Conservation (phyloP, 352 stramenopile genomes). For the Globisporangium radiosum region DNA sequence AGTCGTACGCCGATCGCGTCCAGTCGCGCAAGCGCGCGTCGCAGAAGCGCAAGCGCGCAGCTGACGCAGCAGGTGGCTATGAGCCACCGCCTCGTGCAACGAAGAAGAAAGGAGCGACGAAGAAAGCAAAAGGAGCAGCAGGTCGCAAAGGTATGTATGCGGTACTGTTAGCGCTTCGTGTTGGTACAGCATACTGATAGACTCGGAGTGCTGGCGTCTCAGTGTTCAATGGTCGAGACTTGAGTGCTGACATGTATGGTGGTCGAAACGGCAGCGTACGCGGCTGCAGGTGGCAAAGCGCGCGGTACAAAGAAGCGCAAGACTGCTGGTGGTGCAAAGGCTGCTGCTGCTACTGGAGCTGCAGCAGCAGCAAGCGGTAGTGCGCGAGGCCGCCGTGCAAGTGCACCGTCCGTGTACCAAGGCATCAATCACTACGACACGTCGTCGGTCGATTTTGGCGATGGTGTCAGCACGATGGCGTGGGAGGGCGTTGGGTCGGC, state of each 20-base stretch:
- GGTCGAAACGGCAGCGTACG: neutral
- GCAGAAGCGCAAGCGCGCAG: conserved; percentile 12
- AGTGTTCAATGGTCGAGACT: neutral
- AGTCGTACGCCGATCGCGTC: conserved; percentile 54
- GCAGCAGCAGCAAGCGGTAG: neutral
- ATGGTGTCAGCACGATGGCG: conserved; percentile 55
- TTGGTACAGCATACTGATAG: no score
- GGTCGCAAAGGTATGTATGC: conserved; percentile 5
- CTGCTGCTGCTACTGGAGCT: neutral
- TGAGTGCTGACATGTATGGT: no score
- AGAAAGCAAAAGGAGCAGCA: conserved; percentile 1
- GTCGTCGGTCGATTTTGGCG: conserved; percentile 31
- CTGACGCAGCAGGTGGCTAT: conserved; percentile 8
- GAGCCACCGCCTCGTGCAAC: neutral
- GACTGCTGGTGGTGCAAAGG: neutral
- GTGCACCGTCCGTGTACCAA: conserved; percentile 15
- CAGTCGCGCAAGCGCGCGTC: conserved; percentile 39
- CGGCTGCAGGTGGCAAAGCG: conserved; percentile 1
- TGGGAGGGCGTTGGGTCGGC: conserved; percentile 69
- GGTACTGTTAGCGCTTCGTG: neutral
- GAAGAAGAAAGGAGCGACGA: conserved; percentile 14
- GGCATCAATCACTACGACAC: conserved; percentile 60
- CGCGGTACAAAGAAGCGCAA: conserved; percentile 10
- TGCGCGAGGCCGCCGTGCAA: conserved; percentile 8
- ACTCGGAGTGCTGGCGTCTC: no score